Percentiles rank a stretch among this genome's conserved stretches.
These are phyloP conservation scores for Penicillium antarcticum DNA, from an alignment of 495 filamentous ascomycete species.

Conservation along the genomic window DNA sequence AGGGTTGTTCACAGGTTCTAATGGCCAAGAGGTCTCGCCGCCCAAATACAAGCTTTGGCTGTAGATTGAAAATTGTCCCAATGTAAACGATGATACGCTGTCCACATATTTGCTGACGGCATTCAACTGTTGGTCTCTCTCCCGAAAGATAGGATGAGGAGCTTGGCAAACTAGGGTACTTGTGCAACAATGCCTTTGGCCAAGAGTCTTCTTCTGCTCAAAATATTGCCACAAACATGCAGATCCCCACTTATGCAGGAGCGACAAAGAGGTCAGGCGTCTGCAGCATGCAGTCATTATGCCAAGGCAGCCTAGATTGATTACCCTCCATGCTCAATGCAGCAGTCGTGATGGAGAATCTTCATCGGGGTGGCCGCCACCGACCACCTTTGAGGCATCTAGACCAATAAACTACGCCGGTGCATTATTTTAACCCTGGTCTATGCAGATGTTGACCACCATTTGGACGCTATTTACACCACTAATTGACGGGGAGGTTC, in stretches of 20 bases:
- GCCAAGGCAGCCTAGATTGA: neutral
- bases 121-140: slow-evolving; percentile 14
- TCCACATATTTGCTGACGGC: neutral
- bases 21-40: neutral
- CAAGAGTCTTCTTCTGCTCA: neutral
- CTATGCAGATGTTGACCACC: neutral
- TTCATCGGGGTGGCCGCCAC: neutral
- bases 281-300: neutral
- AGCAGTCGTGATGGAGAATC: neutral
- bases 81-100: no score
- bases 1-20: slow-evolving; percentile 1
- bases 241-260: slow-evolving; percentile 2
- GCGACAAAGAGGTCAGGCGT: neutral
- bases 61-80: neutral
- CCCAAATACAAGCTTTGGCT: neutral
- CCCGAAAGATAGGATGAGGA: neutral
- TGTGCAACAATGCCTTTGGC: slow-evolving; percentile 4
- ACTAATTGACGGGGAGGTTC: neutral
- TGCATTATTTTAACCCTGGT: neutral
- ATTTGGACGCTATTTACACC: neutral
- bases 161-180: slow-evolving; percentile 17
- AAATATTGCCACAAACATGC: neutral
- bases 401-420: neutral
- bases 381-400: neutral
- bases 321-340: neutral